These are phyloP conservation scores for Globisporangium acanthophoron DNA, from an alignment of 352 stramenopile species.

Conservation along the genomic window DNA sequence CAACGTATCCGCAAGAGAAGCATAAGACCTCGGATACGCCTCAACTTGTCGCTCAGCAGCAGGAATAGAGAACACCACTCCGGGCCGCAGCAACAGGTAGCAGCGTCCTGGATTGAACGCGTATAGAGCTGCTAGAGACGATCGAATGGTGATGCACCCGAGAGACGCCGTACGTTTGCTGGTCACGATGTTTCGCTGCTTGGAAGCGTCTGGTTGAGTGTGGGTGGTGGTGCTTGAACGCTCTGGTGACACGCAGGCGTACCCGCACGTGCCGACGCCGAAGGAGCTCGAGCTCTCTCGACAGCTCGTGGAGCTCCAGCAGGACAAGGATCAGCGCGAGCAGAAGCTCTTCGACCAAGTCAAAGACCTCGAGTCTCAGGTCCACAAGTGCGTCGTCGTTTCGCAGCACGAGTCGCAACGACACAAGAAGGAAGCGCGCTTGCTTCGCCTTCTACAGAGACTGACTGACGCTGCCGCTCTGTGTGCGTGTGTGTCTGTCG, in stretches of 20 bases:
- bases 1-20: too few relatives aligned
- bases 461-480: background rate
- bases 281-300: constrained; percentile 69
- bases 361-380: constrained; percentile 54
- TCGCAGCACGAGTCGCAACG: background rate
- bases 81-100: too few relatives aligned
- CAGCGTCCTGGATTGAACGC: too few relatives aligned
- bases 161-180: constrained; percentile 5
- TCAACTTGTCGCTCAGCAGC: too few relatives aligned
- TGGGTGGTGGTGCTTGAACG: background rate
- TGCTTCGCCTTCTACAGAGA: background rate
- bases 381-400: constrained; percentile 46
- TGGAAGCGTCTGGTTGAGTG: background rate
- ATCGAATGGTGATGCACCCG: constrained; percentile 6
- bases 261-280: constrained; percentile 62
- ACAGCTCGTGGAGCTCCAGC: constrained; percentile 55
- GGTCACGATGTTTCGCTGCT: background rate
- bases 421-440: background rate
- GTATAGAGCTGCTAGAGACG: too few relatives aligned
- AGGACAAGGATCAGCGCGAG: constrained; percentile 65
- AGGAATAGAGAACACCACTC: too few relatives aligned
- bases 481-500: background rate
- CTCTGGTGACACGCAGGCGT: constrained; percentile 29
- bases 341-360: constrained; percentile 56
- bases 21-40: too few relatives aligned